phyloP scores from a whole-genome alignment of 495 filamentous ascomycete genomes.

The Neurospora sublineolata region DNA sequence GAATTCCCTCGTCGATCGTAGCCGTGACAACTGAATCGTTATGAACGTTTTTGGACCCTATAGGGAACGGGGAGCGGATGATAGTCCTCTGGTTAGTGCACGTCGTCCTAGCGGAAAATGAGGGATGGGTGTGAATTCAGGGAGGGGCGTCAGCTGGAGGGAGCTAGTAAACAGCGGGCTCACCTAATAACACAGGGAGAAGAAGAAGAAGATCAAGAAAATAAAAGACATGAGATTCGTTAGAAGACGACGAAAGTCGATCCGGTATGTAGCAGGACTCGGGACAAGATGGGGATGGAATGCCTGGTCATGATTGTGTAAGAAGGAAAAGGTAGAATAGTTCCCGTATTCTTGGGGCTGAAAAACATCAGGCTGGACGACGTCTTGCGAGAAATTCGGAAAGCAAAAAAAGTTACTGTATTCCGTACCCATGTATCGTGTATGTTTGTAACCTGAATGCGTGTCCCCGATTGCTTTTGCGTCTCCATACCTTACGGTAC shows the following conservation, averaged over 20 bases:
- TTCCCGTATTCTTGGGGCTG: not conserved
- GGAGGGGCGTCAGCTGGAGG: not conserved
- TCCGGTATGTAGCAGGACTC: not conserved
- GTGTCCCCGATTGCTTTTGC: not conserved
- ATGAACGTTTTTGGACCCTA: not conserved
- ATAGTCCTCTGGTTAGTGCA: not conserved
- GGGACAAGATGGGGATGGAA: not conserved
- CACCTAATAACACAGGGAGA: not conserved
- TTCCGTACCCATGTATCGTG: not conserved
- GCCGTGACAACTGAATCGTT: not conserved
- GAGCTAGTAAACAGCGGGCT: not conserved
- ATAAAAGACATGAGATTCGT: not conserved
- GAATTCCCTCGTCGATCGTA: not conserved
- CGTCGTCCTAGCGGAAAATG: not conserved
- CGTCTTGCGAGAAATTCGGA: conserved; percentile 1
- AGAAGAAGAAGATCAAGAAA: not conserved
- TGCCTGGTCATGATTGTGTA: conserved; percentile 1
- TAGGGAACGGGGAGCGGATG: not conserved
- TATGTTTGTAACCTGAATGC: not conserved
- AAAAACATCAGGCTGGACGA: not conserved
- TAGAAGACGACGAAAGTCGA: not conserved
- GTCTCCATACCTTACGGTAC: not conserved
- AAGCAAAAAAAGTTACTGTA: conserved; percentile 4
- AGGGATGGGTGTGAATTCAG: not conserved
- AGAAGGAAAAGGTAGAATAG: not conserved